A percentile compares a stretch with the other conserved stretches of the same genome.
phyloP scores from a whole-genome alignment of 2,329 filamentous ascomycete species.

The Coleophoma eucalyptorum region DNA sequence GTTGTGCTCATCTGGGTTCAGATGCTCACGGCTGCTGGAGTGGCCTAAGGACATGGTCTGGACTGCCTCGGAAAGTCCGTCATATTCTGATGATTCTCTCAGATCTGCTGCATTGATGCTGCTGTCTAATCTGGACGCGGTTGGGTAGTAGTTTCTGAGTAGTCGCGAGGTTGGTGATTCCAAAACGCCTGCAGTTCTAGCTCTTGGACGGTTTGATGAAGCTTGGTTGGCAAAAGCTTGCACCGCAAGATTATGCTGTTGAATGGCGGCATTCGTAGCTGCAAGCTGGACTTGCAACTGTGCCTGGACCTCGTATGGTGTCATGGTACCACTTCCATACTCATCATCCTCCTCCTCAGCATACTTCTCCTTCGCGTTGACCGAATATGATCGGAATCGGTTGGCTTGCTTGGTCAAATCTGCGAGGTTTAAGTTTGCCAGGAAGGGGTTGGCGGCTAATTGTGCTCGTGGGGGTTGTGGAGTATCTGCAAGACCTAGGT shows the following conservation, averaged over 20 bases:
- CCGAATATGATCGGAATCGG: constrained; percentile 93
- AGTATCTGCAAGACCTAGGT: constrained; percentile 90
- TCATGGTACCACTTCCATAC: constrained; percentile 39
- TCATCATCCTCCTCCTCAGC: constrained; percentile 83
- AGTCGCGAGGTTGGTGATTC: constrained; percentile 50
- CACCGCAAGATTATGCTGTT: constrained; percentile 88
- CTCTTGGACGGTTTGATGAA: constrained; percentile 76
- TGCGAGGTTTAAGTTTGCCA: constrained; percentile 61
- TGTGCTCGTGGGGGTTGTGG: constrained; percentile 76
- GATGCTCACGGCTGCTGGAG: constrained; percentile 60
- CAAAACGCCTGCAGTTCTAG: constrained; percentile 85
- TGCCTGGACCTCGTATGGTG: constrained; percentile 54
- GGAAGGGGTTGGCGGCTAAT: constrained; percentile 63
- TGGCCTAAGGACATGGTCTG: constrained; percentile 72
- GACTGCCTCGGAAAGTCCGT: constrained; percentile 76
- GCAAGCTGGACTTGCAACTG: constrained; percentile 59
- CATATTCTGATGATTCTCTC: constrained; percentile 74
- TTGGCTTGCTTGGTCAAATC: constrained; percentile 76
- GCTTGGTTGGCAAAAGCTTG: constrained; percentile 88
- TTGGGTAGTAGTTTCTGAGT: constrained; percentile 70
- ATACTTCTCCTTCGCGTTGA: constrained; percentile 98
- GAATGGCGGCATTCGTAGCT: constrained; percentile 67
- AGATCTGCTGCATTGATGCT: constrained; percentile 74
- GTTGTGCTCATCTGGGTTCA: constrained; percentile 70
- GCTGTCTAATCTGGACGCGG: constrained; percentile 71